Evolutionary conservation across 192 early-diverging fungal species (phyloP).

Genomic region (Linnemannia zychae): DNA sequence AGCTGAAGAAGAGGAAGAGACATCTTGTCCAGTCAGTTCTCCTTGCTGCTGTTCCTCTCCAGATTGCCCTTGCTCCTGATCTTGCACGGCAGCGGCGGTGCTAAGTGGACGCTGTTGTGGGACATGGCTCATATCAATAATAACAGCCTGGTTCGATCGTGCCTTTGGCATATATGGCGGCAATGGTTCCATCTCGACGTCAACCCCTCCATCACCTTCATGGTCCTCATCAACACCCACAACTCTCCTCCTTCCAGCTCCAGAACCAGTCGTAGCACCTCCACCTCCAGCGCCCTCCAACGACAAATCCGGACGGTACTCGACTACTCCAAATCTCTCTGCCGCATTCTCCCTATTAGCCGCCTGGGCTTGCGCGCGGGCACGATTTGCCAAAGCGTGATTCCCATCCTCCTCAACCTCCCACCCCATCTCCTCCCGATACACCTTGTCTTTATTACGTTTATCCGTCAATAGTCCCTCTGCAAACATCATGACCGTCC

Average conservation of each 20-base stretch:
- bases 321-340: background rate
- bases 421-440: background rate
- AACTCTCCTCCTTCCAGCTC: background rate
- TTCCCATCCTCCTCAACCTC: background rate
- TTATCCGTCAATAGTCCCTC: background rate
- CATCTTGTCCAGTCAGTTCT: background rate
- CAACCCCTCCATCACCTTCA: background rate
- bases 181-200: background rate
- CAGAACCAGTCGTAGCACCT: background rate
- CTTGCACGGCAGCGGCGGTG: too few species aligned
- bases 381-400: background rate
- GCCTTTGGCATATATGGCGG: slow-evolving; percentile 1
- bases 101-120: too few species aligned
- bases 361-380: background rate
- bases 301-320: background rate
- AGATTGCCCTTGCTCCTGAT: background rate
- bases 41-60: background rate
- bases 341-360: background rate
- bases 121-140: background rate
- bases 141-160: background rate
- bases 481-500: background rate
- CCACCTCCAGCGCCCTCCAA: background rate
- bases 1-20: too few species aligned
- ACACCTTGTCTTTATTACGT: background rate
- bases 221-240: background rate